Conservation (phyloP, 2,329 filamentous ascomycete genomes). For the Cladophialophora yegresii region DNA sequence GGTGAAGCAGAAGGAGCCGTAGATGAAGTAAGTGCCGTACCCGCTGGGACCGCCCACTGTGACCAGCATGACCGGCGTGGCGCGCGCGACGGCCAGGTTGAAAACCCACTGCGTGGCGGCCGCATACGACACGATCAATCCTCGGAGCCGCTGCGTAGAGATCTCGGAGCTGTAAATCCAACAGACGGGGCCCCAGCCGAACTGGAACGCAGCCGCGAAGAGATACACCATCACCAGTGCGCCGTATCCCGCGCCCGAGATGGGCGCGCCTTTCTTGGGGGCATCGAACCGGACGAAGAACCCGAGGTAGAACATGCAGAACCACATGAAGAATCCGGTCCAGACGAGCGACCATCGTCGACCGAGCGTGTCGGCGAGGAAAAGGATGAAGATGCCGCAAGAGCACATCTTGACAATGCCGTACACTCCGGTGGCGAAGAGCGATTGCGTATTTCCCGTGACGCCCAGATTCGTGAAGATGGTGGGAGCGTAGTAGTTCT, state of each 20-base stretch:
- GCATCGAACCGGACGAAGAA: slow-evolving; percentile 66
- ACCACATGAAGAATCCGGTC: slow-evolving; percentile 64
- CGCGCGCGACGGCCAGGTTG: slow-evolving; percentile 69
- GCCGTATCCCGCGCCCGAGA: slow-evolving; percentile 68
- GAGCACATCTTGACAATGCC: slow-evolving; percentile 69
- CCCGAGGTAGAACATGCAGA: slow-evolving; percentile 70
- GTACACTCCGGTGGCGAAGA: slow-evolving; percentile 74
- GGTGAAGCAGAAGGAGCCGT: slow-evolving; percentile 64
- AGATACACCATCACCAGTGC: slow-evolving; percentile 72
- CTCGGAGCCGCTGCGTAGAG: slow-evolving; percentile 65
- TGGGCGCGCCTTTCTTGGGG: slow-evolving; percentile 55
- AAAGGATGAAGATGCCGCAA: slow-evolving; percentile 65
- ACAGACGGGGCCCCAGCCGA: slow-evolving; percentile 58
- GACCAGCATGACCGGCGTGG: slow-evolving; percentile 57
- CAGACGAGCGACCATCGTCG: slow-evolving; percentile 64
- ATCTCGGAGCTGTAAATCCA: slow-evolving; percentile 71
- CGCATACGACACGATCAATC: slow-evolving; percentile 67
- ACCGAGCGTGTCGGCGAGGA: slow-evolving; percentile 69
- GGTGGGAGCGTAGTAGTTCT: slow-evolving; percentile 68
- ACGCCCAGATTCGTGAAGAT: slow-evolving; percentile 70
- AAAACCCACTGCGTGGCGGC: slow-evolving; percentile 73
- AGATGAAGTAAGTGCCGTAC: slow-evolving; percentile 68
- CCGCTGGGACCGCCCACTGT: slow-evolving; percentile 51
- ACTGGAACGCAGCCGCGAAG: slow-evolving; percentile 70
- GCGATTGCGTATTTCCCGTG: slow-evolving; percentile 56